Percentiles rank a stretch among this genome's conserved stretches.
Evolutionary conservation across 176 grass and related monocot species (phyloP).

Genomic region (Aechmea fasciata): DNA sequence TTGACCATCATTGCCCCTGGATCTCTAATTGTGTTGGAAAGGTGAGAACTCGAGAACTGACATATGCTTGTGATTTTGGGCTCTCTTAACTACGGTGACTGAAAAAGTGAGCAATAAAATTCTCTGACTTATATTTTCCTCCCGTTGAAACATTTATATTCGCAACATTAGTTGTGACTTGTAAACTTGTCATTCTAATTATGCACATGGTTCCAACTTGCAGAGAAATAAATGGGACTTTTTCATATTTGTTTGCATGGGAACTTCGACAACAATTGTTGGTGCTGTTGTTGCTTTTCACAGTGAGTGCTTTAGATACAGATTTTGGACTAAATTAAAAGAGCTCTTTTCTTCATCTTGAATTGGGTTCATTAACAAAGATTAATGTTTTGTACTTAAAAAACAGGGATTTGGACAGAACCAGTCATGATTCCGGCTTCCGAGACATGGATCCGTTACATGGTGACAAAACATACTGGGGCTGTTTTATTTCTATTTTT

Average conservation of each 20-base stretch:
- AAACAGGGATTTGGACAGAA: constrained; percentile 71
- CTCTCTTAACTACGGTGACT: background rate
- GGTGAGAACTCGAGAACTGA: constrained; percentile 30
- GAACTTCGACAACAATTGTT: constrained; percentile 45
- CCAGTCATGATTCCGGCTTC: constrained; percentile 43
- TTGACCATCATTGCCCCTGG: constrained; percentile 94
- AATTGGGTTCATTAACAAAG: constrained; percentile 11
- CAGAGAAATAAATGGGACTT: constrained; percentile 95
- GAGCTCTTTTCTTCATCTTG: constrained; percentile 10
- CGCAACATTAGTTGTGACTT: background rate
- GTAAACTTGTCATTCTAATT: background rate
- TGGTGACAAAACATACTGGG: constrained; percentile 69
- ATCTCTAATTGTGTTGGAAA: constrained; percentile 99
- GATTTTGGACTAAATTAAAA: background rate
- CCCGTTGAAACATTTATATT: background rate
- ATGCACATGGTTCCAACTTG: constrained; percentile 17
- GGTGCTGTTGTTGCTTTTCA: constrained; percentile 58
- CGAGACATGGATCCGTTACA: constrained; percentile 66
- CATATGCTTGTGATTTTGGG: background rate
- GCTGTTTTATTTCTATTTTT: constrained; percentile 65
- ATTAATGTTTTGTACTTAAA: constrained; percentile 9
- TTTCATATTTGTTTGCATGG: constrained; percentile 85
- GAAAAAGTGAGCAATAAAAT: background rate
- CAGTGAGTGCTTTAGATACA: constrained; percentile 38
- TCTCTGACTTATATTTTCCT: background rate